These are phyloP conservation scores for Candida corydali DNA, from an alignment of 805 yeast genomes.

Conservation along the genomic window DNA sequence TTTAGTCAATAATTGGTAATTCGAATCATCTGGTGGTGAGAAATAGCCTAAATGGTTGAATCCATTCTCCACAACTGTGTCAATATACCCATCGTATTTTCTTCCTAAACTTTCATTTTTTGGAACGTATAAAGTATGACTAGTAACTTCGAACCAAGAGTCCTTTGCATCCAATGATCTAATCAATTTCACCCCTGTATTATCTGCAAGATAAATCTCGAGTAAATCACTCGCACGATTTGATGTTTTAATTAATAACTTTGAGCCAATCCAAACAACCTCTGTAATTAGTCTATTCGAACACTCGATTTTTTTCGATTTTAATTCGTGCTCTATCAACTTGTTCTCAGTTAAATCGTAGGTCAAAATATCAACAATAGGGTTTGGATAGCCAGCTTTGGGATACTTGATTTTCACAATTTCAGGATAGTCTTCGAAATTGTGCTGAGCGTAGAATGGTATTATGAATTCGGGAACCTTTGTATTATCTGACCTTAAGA, in stretches of 20 bases:
- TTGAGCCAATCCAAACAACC: slow-evolving; percentile 52
- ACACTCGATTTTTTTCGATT: slow-evolving; percentile 18
- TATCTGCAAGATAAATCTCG: slow-evolving; percentile 45
- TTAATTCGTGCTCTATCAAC: slow-evolving; percentile 11
- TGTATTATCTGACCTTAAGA: slow-evolving; percentile 56
- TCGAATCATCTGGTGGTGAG: slow-evolving; percentile 53
- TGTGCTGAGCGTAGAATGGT: slow-evolving; percentile 44
- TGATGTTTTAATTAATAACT: slow-evolving; percentile 51
- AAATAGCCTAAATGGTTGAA: slow-evolving; percentile 81
- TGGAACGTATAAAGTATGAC: slow-evolving; percentile 32
- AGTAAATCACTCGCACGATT: slow-evolving; percentile 58
- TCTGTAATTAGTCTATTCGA: slow-evolving; percentile 54
- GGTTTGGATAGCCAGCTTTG: slow-evolving; percentile 63
- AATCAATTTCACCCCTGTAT: slow-evolving; percentile 22
- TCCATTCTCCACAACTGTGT: slow-evolving; percentile 58
- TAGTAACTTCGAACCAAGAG: slow-evolving; percentile 56
- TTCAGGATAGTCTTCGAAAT: slow-evolving; percentile 42
- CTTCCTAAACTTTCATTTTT: slow-evolving; percentile 30
- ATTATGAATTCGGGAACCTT: slow-evolving; percentile 50
- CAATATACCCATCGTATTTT: slow-evolving; percentile 66
- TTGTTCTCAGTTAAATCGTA: slow-evolving; percentile 29
- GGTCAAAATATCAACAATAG: slow-evolving; percentile 45
- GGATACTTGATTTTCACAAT: slow-evolving; percentile 54
- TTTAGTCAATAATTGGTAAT: slow-evolving; percentile 48
- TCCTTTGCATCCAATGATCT: slow-evolving; percentile 46